phyloP scores from a whole-genome alignment of 495 filamentous ascomycete species.

The Lichina pygmaea region DNA sequence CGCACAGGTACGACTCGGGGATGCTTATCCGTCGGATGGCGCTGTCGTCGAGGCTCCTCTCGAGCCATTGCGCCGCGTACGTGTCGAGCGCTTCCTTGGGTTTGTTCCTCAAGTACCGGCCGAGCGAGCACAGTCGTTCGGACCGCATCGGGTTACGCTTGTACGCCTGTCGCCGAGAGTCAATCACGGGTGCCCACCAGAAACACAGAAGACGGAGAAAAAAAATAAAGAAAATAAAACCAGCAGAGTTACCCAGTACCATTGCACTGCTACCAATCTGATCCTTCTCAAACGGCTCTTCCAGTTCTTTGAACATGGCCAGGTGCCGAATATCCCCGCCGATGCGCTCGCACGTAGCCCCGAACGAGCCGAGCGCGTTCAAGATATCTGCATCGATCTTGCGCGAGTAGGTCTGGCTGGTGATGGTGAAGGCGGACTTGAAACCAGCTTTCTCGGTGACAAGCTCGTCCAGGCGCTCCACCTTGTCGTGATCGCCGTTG shows the following conservation, averaged over 20 bases:
- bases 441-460: slow-evolving; percentile 76
- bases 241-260: neutral
- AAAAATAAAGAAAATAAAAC: neutral
- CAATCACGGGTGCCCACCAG: neutral
- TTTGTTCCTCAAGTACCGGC: slow-evolving; percentile 37
- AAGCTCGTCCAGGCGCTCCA: slow-evolving; percentile 42
- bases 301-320: slow-evolving; percentile 56
- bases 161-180: slow-evolving; percentile 24
- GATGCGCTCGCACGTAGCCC: slow-evolving; percentile 48
- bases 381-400: slow-evolving; percentile 64
- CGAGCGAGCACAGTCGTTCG: slow-evolving; percentile 59
- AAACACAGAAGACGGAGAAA: too few relatives aligned
- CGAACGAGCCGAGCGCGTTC: slow-evolving; percentile 60
- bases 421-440: slow-evolving; percentile 39
- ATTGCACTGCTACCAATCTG: slow-evolving; percentile 37
- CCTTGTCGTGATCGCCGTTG: slow-evolving; percentile 48
- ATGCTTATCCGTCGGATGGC: slow-evolving; percentile 45
- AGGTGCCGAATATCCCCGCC: slow-evolving; percentile 53
- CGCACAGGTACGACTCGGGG: slow-evolving; percentile 54
- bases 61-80: slow-evolving; percentile 64
- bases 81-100: slow-evolving; percentile 48
- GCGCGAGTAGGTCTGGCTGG: slow-evolving; percentile 55
- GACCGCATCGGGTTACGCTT: slow-evolving; percentile 81
- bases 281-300: slow-evolving; percentile 73
- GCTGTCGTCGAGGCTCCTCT: slow-evolving; percentile 28